These are phyloP conservation scores for Cyphellophora europaea DNA, from an alignment of 2,329 filamentous ascomycete genomes.

Conservation along the genomic window DNA sequence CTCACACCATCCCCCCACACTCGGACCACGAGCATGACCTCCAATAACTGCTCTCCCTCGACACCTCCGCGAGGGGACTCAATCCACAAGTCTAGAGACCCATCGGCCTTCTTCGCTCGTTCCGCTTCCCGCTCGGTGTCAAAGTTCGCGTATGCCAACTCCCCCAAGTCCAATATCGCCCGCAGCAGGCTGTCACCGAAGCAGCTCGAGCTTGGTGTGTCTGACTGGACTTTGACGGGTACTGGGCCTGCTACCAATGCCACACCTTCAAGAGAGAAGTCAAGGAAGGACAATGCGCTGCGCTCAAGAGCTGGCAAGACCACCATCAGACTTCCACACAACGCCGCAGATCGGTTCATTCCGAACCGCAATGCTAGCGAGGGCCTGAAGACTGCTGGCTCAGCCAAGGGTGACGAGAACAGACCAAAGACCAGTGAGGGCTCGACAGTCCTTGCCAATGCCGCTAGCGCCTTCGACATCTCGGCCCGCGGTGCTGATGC, in stretches of 20 bases:
- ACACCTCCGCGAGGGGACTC: slow-evolving; percentile 62
- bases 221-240: slow-evolving; percentile 82
- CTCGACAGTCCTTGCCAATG: slow-evolving; percentile 67
- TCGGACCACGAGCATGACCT: slow-evolving; percentile 40
- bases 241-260: slow-evolving; percentile 53
- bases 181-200: slow-evolving; percentile 65
- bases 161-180: slow-evolving; percentile 94
- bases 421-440: slow-evolving; percentile 69
- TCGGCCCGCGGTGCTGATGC: slow-evolving; percentile 55
- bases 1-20: slow-evolving; percentile 80
- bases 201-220: slow-evolving; percentile 82
- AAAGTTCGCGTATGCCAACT: slow-evolving; percentile 66
- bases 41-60: slow-evolving; percentile 61
- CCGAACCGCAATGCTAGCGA: slow-evolving; percentile 88
- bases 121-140: slow-evolving; percentile 41
- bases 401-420: slow-evolving; percentile 75
- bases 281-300: slow-evolving; percentile 43
- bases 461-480: slow-evolving; percentile 57
- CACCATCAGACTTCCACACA: slow-evolving; percentile 57
- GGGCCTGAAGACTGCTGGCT: slow-evolving; percentile 70
- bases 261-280: slow-evolving; percentile 48
- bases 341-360: slow-evolving; percentile 86
- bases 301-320: slow-evolving; percentile 55
- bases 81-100: slow-evolving; percentile 63
- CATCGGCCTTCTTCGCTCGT: slow-evolving; percentile 69